Base-by-base conservation (phyloP, 2,329 filamentous ascomycete species). In the Teratosphaeria destructans region DNA sequence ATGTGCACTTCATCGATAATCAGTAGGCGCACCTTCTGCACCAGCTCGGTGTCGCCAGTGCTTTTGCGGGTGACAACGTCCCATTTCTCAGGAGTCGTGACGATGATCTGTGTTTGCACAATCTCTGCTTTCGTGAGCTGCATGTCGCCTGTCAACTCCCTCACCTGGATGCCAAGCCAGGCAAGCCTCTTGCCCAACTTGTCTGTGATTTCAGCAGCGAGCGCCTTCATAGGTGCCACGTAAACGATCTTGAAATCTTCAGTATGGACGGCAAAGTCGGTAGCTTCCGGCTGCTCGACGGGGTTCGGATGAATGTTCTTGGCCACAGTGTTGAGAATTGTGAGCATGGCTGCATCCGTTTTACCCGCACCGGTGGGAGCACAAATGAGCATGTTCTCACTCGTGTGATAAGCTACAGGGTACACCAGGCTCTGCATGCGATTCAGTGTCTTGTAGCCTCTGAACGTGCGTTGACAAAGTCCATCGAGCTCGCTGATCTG, bases 1-100 rank as follows among this genome's bases (percentile, higher is more conserved):
- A 99, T 99, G 71, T 99, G 94, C 1, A 99, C 94, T 76, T 99
- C 94, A 73, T 99, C 94, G 63, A 99, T 97, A 68, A 99, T 97
- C 61, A 99, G 82, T 1, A 99, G 80, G 11, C 93, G 85, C 27
- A 99, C 94, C 72, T 99, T 99, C 69, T 99, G 94, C 14, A 99
- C 95, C 3, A 99, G 82, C 71, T 97, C 94, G 0, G 94, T 97
- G 71, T 99, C 94, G 16, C 95, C 94, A 0, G 92, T 97, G 59
- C 93, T 95, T 75, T 97, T 99, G 62, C 94, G 83, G 3, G 94
- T 99, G 5, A 99, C 90, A 0, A 99, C 94, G 72, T 99, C 94
- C 95, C 95, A 99, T 75, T 99, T 99, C 76, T 99, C 94, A 39
- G 94, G 94, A 0, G 94, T 99, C 0, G 95, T 99, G 56, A 99